phyloP scores from a whole-genome alignment of 768 basidiomycete genomes.

The Mycena vitilis region DNA sequence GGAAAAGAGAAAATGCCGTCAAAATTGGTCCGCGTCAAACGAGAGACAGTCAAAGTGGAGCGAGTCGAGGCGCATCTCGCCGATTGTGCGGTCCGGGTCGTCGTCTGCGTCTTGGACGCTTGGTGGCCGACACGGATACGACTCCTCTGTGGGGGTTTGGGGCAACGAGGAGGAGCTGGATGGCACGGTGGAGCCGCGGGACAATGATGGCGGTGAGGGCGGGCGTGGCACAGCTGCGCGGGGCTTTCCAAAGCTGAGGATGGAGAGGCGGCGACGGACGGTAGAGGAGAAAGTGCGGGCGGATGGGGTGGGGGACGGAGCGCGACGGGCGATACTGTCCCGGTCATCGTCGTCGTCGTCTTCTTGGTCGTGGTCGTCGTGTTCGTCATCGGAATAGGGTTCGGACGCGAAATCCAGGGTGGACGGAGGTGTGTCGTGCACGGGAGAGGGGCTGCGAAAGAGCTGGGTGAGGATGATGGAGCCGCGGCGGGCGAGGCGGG shows the following conservation, averaged over 20 bases:
- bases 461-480: slow-evolving; percentile 54
- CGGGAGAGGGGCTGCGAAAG: slow-evolving; percentile 44
- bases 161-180: slow-evolving; percentile 45
- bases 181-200: slow-evolving; percentile 41
- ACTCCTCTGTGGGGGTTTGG: slow-evolving; percentile 48
- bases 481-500: slow-evolving; percentile 52
- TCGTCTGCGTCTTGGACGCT: slow-evolving; percentile 40
- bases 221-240: slow-evolving; percentile 27
- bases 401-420: slow-evolving; percentile 46
- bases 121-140: slow-evolving; percentile 21
- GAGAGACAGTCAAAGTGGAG: slow-evolving; percentile 79
- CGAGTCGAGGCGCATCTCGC: slow-evolving; percentile 75
- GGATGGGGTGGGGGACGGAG: slow-evolving; percentile 35
- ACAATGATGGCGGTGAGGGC: slow-evolving; percentile 35
- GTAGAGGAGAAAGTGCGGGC: slow-evolving; percentile 39
- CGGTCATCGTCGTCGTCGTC: slow-evolving; percentile 31
- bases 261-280: slow-evolving; percentile 47
- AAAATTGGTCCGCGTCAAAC: slow-evolving; percentile 72
- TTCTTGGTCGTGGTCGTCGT: slow-evolving; percentile 20
- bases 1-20: slow-evolving; percentile 28
- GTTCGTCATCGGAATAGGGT: slow-evolving; percentile 38
- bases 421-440: slow-evolving; percentile 39
- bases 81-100: slow-evolving; percentile 33
- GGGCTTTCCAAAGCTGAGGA: slow-evolving; percentile 48
- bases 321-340: slow-evolving; percentile 32